Evolutionary conservation across 75 land plant genomes (phyloP).

Genomic region (Pinus taeda): DNA sequence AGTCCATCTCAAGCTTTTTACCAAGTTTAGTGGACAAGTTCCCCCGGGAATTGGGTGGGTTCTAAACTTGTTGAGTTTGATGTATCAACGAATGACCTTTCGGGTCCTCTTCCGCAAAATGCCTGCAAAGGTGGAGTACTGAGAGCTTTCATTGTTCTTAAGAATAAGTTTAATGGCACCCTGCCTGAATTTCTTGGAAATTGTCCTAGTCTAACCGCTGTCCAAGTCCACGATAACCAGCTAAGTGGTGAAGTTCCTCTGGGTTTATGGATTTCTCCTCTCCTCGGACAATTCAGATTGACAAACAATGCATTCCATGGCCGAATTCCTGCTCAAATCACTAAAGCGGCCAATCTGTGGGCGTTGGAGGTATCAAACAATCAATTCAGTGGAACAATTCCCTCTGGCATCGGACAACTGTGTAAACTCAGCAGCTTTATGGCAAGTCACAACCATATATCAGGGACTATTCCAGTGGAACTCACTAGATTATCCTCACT

Average conservation of each 20-base stretch:
- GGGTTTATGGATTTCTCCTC: slow-evolving; percentile 22
- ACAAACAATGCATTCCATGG: slow-evolving; percentile 5
- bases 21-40: slow-evolving; percentile 19
- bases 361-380: slow-evolving; percentile 19
- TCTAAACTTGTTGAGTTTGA: slow-evolving; percentile 29
- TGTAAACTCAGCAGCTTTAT: slow-evolving; percentile 11
- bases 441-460: slow-evolving; percentile 18
- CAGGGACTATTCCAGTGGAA: slow-evolving; percentile 27
- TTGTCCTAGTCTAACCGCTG: slow-evolving; percentile 21
- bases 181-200: slow-evolving; percentile 23
- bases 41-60: slow-evolving; percentile 33
- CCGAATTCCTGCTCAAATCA: slow-evolving; percentile 10
- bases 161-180: slow-evolving; percentile 33
- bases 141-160: slow-evolving; percentile 23
- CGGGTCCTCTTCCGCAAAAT: slow-evolving; percentile 43
- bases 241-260: slow-evolving; percentile 30
- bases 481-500: slow-evolving; percentile 3
- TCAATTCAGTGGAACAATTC: slow-evolving; percentile 26
- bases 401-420: slow-evolving; percentile 23
- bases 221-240: slow-evolving; percentile 17
- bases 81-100: slow-evolving; percentile 28
- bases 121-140: slow-evolving; percentile 28
- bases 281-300: slow-evolving; percentile 17
- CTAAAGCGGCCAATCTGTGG: neutral
- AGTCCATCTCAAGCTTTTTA: slow-evolving; percentile 7